Percentiles rank a stretch among this genome's conserved stretches.
These are phyloP conservation scores for Tilletia caries DNA, from an alignment of 1,284 basidiomycete genomes.

Conservation along the genomic window DNA sequence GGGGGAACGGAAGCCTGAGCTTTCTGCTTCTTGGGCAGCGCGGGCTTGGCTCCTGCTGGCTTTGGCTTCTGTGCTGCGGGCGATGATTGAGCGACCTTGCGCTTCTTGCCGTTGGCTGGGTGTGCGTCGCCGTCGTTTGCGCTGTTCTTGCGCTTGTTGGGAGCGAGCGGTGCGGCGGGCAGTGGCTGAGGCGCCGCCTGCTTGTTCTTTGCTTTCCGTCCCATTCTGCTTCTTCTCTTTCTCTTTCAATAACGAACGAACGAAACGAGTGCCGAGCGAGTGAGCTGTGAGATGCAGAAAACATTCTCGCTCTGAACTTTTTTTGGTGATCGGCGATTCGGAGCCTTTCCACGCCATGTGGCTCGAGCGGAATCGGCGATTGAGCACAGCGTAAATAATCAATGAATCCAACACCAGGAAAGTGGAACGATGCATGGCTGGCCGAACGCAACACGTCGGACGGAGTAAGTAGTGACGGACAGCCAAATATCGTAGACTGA, in stretches of 20 bases:
- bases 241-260: too few species aligned
- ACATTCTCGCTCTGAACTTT: background rate
- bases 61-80: slow-evolving; percentile 28
- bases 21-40: slow-evolving; percentile 3
- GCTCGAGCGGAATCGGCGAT: background rate
- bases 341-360: background rate
- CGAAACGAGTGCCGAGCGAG: too few species aligned
- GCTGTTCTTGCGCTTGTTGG: slow-evolving; percentile 60
- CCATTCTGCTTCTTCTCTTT: slow-evolving; percentile 60
- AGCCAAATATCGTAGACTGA: too few species aligned
- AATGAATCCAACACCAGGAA: too few species aligned
- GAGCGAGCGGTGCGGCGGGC: slow-evolving; percentile 56
- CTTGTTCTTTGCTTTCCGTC: slow-evolving; percentile 84
- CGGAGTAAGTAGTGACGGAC: too few species aligned
- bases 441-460: too few species aligned
- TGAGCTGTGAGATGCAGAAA: background rate
- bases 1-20: slow-evolving; percentile 43
- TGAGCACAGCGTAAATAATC: too few species aligned
- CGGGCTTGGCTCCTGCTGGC: slow-evolving; percentile 29
- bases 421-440: too few species aligned
- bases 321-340: background rate
- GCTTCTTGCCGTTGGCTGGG: slow-evolving; percentile 51
- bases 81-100: slow-evolving; percentile 54
- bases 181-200: slow-evolving; percentile 73
- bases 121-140: slow-evolving; percentile 46